These are phyloP conservation scores for Celoporthe dispersa DNA, from an alignment of 2,329 filamentous ascomycete species.

Conservation along the genomic window DNA sequence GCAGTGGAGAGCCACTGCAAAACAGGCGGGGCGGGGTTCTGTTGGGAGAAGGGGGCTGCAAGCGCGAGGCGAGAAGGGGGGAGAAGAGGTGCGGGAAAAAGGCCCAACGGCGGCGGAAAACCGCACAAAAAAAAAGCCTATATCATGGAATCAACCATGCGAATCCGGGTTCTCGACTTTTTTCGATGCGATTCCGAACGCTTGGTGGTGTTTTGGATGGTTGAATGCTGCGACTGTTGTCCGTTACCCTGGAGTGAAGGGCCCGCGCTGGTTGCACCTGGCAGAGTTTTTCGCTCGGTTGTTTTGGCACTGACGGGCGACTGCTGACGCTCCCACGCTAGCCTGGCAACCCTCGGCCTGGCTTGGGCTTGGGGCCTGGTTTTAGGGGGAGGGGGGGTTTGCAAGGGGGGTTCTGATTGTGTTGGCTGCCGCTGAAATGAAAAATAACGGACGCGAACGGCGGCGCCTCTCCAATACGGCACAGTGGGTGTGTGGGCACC, in stretches of 20 bases:
- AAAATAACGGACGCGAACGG: not conserved
- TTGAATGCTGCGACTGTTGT: conserved; percentile 58
- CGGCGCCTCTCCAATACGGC: not conserved
- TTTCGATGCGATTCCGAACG: conserved; percentile 57
- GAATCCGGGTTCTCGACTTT: conserved; percentile 55
- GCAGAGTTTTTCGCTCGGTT: conserved; percentile 17
- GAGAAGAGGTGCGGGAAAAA: conserved; percentile 37
- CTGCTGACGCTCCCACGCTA: conserved; percentile 12
- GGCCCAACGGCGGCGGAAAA: conserved; percentile 56
- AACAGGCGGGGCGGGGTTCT: conserved; percentile 16
- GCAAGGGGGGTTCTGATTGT: not conserved
- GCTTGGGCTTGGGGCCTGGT: conserved; percentile 2
- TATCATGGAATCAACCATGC: conserved; percentile 63
- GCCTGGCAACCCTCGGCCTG: not conserved
- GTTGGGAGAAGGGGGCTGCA: conserved; percentile 29
- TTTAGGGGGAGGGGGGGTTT: not conserved
- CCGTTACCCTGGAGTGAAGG: conserved; percentile 36
- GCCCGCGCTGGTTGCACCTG: conserved; percentile 16
- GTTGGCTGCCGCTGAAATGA: conserved; percentile 2
- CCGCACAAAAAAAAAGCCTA: conserved; percentile 67
- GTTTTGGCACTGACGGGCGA: conserved; percentile 12
- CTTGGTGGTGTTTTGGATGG: conserved; percentile 61
- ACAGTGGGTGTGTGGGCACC: not conserved
- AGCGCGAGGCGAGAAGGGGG: conserved; percentile 33
- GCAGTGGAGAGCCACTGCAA: conserved; percentile 40